Evolutionary conservation across 305 asterid genomes (phyloP), one percentile per base, ranked within the genome.

Genomic region (Ajuga reptans): DNA sequence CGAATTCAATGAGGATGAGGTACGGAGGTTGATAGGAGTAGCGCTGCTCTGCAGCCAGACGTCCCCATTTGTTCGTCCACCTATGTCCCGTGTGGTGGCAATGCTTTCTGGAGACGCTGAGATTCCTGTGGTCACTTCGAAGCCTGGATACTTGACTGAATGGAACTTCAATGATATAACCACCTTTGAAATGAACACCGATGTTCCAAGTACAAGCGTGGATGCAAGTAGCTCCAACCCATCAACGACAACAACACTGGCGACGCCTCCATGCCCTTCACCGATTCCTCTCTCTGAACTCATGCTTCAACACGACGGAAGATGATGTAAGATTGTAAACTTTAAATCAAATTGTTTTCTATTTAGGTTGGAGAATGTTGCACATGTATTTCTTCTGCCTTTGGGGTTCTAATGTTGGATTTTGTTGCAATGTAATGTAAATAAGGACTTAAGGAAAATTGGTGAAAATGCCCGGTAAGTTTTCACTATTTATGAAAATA

Each of bases 81-180:
- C 89, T 8, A 85, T 87, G 94, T 85, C 94, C 3, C 85, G 91
- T 2, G 94, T 66, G 17, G 84, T 82, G 78, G 86, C 91, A 41
- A 85, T 87, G 95, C 84, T 84, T 18, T 73, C 75, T 39, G 89
- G 91, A 36, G 91, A 87, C 17, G 56, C 71, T 7, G 86, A 80
- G 73, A 79, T 84, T 16, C 72, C 84, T 7, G 2, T 60, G 0
- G 83, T 70, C 1, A 71, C 80, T 39, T 66, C 89, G 9, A 72
- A 72, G 68, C 90, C 88, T 4, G 83, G 84, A 15, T 88, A 85
- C 72, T 76, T 88, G 56, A 80, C 86, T 5, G 88, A 83, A 42
- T 88, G 89, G 89, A 83, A 74, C 34, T 87, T 80, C 52, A 68
- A 14, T 15, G 89, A 87, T 39, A 36, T 72, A 10, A 77, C 74